phyloP scores from a whole-genome alignment of 768 basidiomycete genomes.

The Suillus bovinus region DNA sequence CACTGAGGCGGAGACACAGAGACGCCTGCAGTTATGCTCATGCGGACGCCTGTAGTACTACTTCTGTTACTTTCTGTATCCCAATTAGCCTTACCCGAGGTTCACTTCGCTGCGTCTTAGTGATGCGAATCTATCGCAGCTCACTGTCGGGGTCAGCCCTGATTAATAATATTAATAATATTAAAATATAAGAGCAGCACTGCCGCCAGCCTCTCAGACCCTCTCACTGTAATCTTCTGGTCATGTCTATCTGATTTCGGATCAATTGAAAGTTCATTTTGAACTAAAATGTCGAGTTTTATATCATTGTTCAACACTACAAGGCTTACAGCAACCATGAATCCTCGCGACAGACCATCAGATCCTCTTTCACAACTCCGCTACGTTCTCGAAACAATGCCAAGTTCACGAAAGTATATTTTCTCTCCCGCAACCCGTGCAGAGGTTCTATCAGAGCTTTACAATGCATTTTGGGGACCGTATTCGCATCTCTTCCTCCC shows the following conservation, averaged over 20 bases:
- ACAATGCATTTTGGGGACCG: conserved; percentile 80
- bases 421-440: conserved; percentile 75
- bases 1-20: no score
- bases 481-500: conserved; percentile 75
- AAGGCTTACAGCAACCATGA: conserved; percentile 55
- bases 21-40: no score
- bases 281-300: conserved; percentile 4
- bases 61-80: no score
- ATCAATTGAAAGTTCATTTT: not conserved
- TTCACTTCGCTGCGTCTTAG: no score
- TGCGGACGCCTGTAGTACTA: no score
- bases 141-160: no score
- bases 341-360: conserved; percentile 52
- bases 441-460: conserved; percentile 80
- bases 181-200: no score
- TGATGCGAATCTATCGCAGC: no score
- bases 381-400: conserved; percentile 79
- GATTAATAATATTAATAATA: no score
- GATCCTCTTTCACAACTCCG: conserved; percentile 74
- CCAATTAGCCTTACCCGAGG: no score
- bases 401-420: conserved; percentile 73
- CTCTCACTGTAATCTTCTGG: not conserved
- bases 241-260: not conserved
- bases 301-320: conserved; percentile 44
- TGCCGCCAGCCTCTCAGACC: not conserved